Evolutionary conservation across 2,329 filamentous ascomycete species (phyloP), one percentile per base, ranked within the genome.

Genomic region (Aspergillus brasiliensis): DNA sequence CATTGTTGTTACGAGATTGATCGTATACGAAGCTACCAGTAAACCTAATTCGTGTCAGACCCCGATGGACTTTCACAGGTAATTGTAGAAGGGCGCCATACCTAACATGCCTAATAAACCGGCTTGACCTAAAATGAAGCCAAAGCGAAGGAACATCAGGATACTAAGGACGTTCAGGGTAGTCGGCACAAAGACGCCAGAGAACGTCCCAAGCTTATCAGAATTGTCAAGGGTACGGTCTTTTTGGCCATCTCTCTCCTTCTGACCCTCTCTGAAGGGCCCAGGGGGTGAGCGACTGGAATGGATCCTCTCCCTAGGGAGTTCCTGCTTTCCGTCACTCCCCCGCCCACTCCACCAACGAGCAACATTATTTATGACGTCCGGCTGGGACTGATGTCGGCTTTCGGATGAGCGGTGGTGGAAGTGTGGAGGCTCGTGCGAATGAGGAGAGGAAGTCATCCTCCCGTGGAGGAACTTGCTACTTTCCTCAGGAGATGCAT

Each of bases 131-230:
- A 96, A 81, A 59, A 96, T 91, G 68, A 92, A 88, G 21, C 92
- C 91, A 74, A 96, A 96, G 21, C 92, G 86, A 68, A 96, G 81
- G 77, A 96, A 96, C 91, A 96, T 96, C 62, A 96, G 84, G 75
- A 96, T 96, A 68, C 91, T 94, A 65, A 96, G 79, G 44, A 96
- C 92, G 75, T 95, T 96, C 66, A 96, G 81, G 62, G 89, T 93
- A n/a, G 92, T 92, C 1, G 92, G 92, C 15, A 96, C 90, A 73
- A 92, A 96, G 51, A 96, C 90, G 7, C 90, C 90, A 3, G 88
- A 91, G 65, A 92, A 86, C 8, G 87, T 88, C 38, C 90, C 90
- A 59, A 96, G 82, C 77, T 95, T 95, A 67, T 83, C 78, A 15
- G 73, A 75, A 53, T 64, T 66, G 47, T 74, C 72, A 19, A 61